Base-by-base conservation (phyloP, 345 rosid genomes). In the Aegle marmelos region DNA sequence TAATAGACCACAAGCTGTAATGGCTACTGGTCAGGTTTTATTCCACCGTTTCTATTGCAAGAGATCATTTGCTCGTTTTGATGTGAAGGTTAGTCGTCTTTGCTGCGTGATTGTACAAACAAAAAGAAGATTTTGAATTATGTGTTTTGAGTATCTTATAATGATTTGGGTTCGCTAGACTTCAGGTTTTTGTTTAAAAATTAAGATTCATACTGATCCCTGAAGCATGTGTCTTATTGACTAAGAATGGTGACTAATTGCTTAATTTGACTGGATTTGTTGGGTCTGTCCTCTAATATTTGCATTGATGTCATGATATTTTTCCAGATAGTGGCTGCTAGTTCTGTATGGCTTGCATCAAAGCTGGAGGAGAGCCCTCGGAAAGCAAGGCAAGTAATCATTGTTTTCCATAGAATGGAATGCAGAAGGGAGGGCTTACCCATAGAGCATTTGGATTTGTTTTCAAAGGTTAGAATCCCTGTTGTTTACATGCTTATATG, bases 11-110 rank as follows among this genome's bases (percentile, higher is more conserved):
- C 99, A 96, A 76, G 98, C 98, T 36, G 98, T 94, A 76, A 96
- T 96, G 98, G 99, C 98, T 34, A 96, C 99, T 24, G 99, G 97
- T 13, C 99, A 96, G 78, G 99, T 96, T 79, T 84, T 96, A 50
- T 96, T 96, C 70, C 98, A 94, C 73, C 94, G 95, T 3, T 94
- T 94, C 83, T 94, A 90, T 77, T 94, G 99, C 92, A 96, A 92
- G 88, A 96, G 94, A 79, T 96, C 98, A n/a, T 86, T 96, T 78
- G 92, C 92, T 30, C 92, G 91, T 16, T 96, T 96, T 64, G 91
- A 94, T 80, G 98, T 88, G 27, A 96, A 96, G 98, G 98, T 92
- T 78, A 73, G 48, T 37, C 17, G 2, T 56, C 24, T 53, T 70
- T 57, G 25, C 17, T 28, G 19, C 45, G 58, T 21, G 31, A 70